phyloP scores from a whole-genome alignment of 352 stramenopile species.

The Phytophthora sojae region DNA sequence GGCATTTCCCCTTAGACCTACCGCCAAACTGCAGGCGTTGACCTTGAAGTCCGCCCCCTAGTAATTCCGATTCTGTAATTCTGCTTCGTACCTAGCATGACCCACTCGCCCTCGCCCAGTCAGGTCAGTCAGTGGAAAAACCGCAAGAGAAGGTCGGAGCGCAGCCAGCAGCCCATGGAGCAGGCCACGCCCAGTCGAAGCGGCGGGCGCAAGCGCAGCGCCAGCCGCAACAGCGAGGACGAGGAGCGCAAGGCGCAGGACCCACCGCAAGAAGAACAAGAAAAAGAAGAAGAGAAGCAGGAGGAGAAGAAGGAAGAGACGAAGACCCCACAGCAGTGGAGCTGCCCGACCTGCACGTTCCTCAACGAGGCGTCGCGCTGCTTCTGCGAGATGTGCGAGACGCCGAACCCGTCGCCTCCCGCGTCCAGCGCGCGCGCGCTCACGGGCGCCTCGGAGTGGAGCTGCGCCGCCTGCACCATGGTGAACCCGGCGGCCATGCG shows the following conservation, averaged over 20 bases:
- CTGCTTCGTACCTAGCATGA: conserved; percentile 24
- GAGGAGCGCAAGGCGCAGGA: conserved; percentile 26
- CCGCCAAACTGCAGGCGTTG: too few species aligned
- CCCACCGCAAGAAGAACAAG: not conserved
- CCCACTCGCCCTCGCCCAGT: conserved; percentile 7
- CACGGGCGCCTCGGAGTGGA: conserved; percentile 51
- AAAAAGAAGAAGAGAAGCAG: conserved; percentile 7
- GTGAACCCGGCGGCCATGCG: conserved; percentile 63
- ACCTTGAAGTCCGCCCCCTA: too few species aligned
- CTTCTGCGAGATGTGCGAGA: conserved; percentile 85
- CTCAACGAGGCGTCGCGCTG: conserved; percentile 65
- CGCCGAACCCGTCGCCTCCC: conserved; percentile 54
- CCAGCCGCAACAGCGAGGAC: conserved; percentile 21
- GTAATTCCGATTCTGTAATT: conserved; percentile 6
- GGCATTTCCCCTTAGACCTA: too few species aligned
- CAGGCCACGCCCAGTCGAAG: conserved; percentile 14
- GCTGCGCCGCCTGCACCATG: conserved; percentile 75
- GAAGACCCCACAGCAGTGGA: conserved; percentile 47
- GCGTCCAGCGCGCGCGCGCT: conserved; percentile 4
- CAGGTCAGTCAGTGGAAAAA: conserved; percentile 21
- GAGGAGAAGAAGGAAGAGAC: conserved; percentile 16
- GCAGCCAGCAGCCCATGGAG: conserved; percentile 42
- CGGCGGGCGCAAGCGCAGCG: conserved; percentile 34
- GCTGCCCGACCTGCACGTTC: conserved; percentile 75
- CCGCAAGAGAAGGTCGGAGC: conserved; percentile 2